Conservation (phyloP, 192 early-diverging fungal species). For the Phycomyces blakesleeanus region DNA sequence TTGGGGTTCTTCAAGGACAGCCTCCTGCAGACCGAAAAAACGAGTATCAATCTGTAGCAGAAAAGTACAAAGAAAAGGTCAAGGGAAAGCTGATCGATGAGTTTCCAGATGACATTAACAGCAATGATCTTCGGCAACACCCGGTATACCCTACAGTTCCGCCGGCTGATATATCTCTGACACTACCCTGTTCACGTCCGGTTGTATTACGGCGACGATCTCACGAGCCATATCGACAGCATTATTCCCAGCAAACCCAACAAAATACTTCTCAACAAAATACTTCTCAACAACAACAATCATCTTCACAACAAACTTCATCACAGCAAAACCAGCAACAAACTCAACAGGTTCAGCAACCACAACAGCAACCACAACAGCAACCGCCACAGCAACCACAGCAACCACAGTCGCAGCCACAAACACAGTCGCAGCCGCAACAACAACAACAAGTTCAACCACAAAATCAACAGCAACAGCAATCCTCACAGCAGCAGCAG, state of each 20-base stretch:
- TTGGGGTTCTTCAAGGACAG: conserved; percentile 11
- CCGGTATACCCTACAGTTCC: background rate
- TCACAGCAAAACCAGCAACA: background rate
- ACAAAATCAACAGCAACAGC: background rate
- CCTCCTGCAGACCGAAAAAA: background rate
- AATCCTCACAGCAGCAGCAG: background rate
- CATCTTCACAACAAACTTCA: background rate
- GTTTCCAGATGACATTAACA: background rate
- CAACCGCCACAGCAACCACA: background rate
- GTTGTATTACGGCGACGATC: background rate
- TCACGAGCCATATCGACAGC: background rate
- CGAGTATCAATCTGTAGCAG: conserved; percentile 19
- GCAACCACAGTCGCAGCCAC: background rate
- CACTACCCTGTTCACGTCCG: background rate
- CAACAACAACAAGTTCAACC: background rate
- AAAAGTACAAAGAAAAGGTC: conserved; percentile 25
- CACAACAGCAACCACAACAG: background rate
- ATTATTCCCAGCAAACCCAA: background rate
- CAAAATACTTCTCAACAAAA: background rate
- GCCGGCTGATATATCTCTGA: background rate
- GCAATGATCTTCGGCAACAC: background rate
- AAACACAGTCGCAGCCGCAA: background rate
- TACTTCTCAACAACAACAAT: background rate
- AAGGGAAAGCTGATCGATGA: conserved; percentile 6
- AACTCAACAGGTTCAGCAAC: background rate